Percentiles rank a stretch among this genome's conserved stretches.
phyloP scores from a whole-genome alignment of 2,329 filamentous ascomycete species.

The Exophiala xenobiotica region DNA sequence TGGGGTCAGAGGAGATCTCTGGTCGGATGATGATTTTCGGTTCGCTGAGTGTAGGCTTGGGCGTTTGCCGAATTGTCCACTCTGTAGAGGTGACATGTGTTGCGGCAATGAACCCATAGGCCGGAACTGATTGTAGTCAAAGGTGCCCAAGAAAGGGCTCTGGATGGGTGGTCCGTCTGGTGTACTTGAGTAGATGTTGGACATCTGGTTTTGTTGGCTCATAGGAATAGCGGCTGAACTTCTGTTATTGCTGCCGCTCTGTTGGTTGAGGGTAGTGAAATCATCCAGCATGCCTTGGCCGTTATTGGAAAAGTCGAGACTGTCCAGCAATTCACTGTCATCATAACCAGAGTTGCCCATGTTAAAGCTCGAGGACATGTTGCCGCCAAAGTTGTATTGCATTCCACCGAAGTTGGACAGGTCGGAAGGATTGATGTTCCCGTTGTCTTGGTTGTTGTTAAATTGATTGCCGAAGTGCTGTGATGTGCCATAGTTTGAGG shows the following conservation, averaged over 20 bases:
- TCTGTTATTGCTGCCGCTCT: constrained; percentile 54
- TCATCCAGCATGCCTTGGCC: constrained; percentile 26
- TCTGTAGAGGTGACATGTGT: constrained; percentile 38
- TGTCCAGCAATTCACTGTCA: constrained; percentile 77
- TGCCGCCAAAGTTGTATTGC: constrained; percentile 60
- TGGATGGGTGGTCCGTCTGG: constrained; percentile 90
- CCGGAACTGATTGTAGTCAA: constrained; percentile 75
- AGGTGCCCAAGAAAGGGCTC: constrained; percentile 77
- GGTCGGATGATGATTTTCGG: constrained; percentile 67
- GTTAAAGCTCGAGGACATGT: constrained; percentile 70
- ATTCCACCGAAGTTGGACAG: constrained; percentile 57
- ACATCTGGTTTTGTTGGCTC: constrained; percentile 68
- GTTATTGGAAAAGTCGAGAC: constrained; percentile 46
- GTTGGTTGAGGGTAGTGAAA: constrained; percentile 32
- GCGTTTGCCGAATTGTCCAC: constrained; percentile 55
- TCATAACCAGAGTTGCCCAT: constrained; percentile 75
- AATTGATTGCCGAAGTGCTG: constrained; percentile 50
- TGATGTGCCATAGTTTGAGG: constrained; percentile 28
- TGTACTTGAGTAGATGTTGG: constrained; percentile 78
- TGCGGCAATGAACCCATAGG: constrained; percentile 48
- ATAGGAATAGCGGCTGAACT: constrained; percentile 54
- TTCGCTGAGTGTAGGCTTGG: constrained; percentile 65
- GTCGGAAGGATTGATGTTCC: constrained; percentile 79
- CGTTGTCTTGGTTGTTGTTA: constrained; percentile 51
- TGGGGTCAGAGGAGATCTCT: constrained; percentile 77